Evolutionary conservation across 192 early-diverging fungal species (phyloP).

Genomic region (Paraglomus occultum): DNA sequence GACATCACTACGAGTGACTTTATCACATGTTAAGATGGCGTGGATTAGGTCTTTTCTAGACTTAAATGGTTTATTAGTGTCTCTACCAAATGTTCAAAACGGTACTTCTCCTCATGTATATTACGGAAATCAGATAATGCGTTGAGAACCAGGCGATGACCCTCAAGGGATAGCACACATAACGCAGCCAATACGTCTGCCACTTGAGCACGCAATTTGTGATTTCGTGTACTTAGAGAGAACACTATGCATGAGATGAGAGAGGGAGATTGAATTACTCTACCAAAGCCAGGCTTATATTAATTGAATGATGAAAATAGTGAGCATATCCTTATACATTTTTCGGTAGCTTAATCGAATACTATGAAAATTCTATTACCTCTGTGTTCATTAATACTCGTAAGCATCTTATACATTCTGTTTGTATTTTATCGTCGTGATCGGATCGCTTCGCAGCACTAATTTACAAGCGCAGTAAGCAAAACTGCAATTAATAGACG

Average conservation of each 20-base stretch:
- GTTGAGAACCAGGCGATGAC: conserved; percentile 43
- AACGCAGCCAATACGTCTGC: conserved; percentile 47
- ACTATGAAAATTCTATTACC: conserved; percentile 37
- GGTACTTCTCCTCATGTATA: conserved; percentile 49
- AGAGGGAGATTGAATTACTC: conserved; percentile 40
- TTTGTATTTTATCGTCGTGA: conserved; percentile 43
- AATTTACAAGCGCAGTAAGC: conserved; percentile 1
- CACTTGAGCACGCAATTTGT: conserved; percentile 43
- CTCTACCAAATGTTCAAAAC: conserved; percentile 52
- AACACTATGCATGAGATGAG: conserved; percentile 39
- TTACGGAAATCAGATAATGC: conserved; percentile 47
- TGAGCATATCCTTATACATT: conserved; percentile 1
- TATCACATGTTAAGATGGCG: conserved; percentile 44
- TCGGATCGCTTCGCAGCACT: conserved; percentile 29
- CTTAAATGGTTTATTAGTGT: conserved; percentile 39
- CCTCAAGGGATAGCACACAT: conserved; percentile 44
- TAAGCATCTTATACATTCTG: conserved; percentile 52
- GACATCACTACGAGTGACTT: conserved; percentile 37
- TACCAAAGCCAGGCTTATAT: conserved; percentile 43
- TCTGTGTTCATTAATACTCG: conserved; percentile 50
- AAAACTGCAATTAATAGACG: conserved; percentile 5
- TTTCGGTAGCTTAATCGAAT: no score
- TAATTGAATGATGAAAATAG: neutral
- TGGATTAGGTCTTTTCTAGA: conserved; percentile 54
- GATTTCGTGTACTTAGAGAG: conserved; percentile 40